phyloP scores from a whole-genome alignment of 2,329 filamentous ascomycete species.

The Fusarium transvaalense region DNA sequence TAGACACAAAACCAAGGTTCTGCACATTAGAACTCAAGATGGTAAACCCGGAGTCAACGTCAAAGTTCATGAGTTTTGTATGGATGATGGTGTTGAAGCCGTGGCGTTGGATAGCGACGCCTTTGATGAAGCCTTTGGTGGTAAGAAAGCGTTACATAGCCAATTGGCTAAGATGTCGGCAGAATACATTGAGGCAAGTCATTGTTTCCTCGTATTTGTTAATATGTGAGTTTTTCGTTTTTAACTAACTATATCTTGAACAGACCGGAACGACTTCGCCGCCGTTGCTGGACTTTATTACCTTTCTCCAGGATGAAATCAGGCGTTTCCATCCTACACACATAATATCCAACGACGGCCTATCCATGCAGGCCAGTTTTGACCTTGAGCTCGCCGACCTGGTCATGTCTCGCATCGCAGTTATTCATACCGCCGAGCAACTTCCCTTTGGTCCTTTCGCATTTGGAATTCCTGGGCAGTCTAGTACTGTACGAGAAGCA shows the following conservation, averaged over 20 bases:
- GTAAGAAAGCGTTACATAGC: not conserved
- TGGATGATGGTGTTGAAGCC: not conserved
- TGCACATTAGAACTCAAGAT: not conserved
- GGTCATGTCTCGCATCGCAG: not conserved
- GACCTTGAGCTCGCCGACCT: not conserved
- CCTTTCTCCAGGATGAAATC: not conserved
- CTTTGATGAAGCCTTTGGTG: not conserved
- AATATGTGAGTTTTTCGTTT: too few species aligned
- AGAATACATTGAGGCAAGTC: not conserved
- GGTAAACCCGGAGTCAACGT: not conserved
- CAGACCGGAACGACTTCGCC: not conserved
- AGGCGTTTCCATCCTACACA: not conserved
- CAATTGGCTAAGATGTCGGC: not conserved
- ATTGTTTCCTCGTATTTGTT: rapidly evolving
- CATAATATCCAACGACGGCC: conserved; percentile 2
- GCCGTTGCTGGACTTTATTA: not conserved
- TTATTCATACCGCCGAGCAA: conserved; percentile 7
- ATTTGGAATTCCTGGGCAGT: not conserved
- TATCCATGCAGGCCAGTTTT: not conserved
- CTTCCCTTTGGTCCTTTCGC: conserved; percentile 5
- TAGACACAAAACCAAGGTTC: rapidly evolving
- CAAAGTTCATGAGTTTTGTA: not conserved
- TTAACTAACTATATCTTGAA: rapidly evolving
- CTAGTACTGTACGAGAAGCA: not conserved
- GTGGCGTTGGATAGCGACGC: not conserved